Conservation (phyloP, 805 yeast species). For the Barnettozyma pratensis region DNA sequence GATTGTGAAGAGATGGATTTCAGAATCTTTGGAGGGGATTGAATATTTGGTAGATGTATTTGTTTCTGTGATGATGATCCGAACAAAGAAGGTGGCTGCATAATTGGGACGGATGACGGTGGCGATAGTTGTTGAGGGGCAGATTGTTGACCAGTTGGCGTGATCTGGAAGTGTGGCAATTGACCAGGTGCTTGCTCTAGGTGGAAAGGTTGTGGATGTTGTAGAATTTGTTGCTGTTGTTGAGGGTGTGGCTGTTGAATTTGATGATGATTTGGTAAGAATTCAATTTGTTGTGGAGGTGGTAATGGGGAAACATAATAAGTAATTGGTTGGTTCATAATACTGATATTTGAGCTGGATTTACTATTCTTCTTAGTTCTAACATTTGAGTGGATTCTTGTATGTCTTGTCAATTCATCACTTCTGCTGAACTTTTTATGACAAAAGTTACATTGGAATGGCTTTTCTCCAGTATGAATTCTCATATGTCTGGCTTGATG, state of each 20-base stretch:
- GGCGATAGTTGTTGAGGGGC: background rate
- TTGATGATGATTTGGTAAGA: background rate
- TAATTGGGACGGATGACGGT: background rate
- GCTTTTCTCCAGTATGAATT: conserved; percentile 92
- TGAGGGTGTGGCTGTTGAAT: conserved; percentile 3
- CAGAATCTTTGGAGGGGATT: conserved; percentile 26
- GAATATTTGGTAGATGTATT: conserved; percentile 23
- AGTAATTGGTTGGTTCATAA: conserved; percentile 23
- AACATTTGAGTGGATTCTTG: conserved; percentile 70
- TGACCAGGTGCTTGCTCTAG: background rate
- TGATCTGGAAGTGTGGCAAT: background rate
- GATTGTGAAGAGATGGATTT: conserved; percentile 22
- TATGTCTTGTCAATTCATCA: conserved; percentile 84
- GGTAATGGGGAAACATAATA: conserved; percentile 22
- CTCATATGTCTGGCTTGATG: conserved; percentile 90
- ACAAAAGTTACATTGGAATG: conserved; percentile 80
- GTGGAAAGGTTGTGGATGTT: conserved; percentile 7
- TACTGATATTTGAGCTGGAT: conserved; percentile 11
- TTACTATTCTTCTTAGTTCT: conserved; percentile 38
- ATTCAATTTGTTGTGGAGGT: conserved; percentile 4
- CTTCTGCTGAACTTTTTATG: conserved; percentile 71
- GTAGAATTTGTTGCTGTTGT: conserved; percentile 12
- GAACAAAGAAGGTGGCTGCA: conserved; percentile 14
- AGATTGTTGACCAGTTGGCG: no score
- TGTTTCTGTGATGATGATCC: conserved; percentile 10